phyloP scores from a whole-genome alignment of 2,329 filamentous ascomycete species.

The Fusarium cicatricum region DNA sequence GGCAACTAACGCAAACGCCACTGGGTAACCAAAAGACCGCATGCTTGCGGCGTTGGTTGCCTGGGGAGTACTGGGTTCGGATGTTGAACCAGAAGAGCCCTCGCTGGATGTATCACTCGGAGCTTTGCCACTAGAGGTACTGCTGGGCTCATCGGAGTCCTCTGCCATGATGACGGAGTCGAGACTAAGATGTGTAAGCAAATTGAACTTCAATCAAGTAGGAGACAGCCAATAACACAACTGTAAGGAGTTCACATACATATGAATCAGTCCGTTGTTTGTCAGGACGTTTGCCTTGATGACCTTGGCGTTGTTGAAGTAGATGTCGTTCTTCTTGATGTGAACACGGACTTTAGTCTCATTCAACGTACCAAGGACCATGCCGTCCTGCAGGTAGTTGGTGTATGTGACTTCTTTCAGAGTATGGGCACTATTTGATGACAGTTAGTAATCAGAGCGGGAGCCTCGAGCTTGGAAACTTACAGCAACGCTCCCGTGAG shows the following conservation, averaged over 20 bases:
- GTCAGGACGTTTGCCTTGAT: conserved; percentile 33
- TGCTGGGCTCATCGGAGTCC: conserved; percentile 2
- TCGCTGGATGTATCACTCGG: conserved; percentile 6
- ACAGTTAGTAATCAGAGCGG: background rate
- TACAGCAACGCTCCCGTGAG: conserved; percentile 21
- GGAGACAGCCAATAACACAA: too few species aligned
- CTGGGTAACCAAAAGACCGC: background rate
- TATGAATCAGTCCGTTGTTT: conserved; percentile 35
- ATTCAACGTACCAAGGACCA: conserved; percentile 26
- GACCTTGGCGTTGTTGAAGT: conserved; percentile 37
- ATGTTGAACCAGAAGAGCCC: background rate
- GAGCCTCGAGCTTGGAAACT: background rate
- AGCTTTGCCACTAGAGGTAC: background rate
- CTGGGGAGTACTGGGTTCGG: conserved; percentile 2
- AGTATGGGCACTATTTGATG: conserved; percentile 19
- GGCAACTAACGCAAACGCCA: conserved; percentile 1
- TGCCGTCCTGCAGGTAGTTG: conserved; percentile 23
- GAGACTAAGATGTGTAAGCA: background rate
- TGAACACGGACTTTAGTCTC: conserved; percentile 21
- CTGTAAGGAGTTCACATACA: conserved; percentile 10
- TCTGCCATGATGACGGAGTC: conserved; percentile 1
- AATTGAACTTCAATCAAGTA: too few species aligned
- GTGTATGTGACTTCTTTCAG: conserved; percentile 33
- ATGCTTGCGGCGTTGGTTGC: background rate
- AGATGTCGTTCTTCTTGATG: conserved; percentile 26